phyloP scores from a whole-genome alignment of 2,329 filamentous ascomycete species.

The Paracamarosporium sp. region DNA sequence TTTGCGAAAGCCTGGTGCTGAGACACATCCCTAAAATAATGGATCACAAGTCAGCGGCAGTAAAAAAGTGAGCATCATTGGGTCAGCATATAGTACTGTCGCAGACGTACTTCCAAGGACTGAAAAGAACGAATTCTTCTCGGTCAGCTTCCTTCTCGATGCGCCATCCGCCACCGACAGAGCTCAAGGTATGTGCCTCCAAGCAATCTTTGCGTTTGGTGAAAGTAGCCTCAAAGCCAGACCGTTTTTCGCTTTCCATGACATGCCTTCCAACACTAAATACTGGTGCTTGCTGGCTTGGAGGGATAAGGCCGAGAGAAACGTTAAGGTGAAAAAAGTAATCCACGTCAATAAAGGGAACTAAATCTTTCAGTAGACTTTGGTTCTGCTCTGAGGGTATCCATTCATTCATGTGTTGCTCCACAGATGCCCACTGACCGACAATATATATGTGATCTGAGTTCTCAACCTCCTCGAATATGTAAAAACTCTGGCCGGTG shows the following conservation, averaged over 20 bases:
- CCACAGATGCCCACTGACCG: slow-evolving; percentile 1
- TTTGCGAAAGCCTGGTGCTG: neutral
- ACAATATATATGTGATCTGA: neutral
- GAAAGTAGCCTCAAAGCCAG: neutral
- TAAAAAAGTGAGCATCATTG: too few species aligned
- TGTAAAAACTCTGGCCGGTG: neutral
- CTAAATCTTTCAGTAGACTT: slow-evolving; percentile 40
- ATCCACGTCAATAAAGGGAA: slow-evolving; percentile 43
- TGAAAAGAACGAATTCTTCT: slow-evolving; percentile 4
- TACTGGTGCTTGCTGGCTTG: slow-evolving; percentile 7
- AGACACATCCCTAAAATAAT: neutral
- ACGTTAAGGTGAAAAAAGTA: slow-evolving; percentile 53
- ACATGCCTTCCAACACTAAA: slow-evolving; percentile 3
- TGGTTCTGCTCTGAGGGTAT: slow-evolving; percentile 50
- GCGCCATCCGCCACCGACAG: neutral
- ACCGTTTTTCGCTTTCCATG: neutral
- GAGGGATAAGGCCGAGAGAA: slow-evolving; percentile 34
- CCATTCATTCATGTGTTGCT: slow-evolving; percentile 48
- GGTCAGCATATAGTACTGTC: too few species aligned
- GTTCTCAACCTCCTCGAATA: neutral
- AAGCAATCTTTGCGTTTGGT: neutral
- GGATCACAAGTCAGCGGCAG: neutral
- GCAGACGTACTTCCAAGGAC: slow-evolving; percentile 1
- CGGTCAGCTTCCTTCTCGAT: neutral
- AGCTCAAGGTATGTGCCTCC: neutral